Evolutionary conservation across 352 stramenopile genomes (phyloP).

Genomic region (Globisporangium viniferum): DNA sequence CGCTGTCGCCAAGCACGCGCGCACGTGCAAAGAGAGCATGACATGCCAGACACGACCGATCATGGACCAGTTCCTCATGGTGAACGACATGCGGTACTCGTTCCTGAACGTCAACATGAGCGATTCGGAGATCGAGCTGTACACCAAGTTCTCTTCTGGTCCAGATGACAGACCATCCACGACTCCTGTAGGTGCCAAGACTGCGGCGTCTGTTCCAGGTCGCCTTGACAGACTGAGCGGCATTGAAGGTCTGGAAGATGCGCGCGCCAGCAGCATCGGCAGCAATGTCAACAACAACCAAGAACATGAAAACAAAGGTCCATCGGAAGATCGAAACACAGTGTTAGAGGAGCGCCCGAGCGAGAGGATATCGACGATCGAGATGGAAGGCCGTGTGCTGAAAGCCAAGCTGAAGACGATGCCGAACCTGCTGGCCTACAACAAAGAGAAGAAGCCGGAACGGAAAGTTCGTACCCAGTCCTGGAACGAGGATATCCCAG

Average conservation of each 20-base stretch:
- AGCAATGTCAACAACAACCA: slow-evolving; percentile 17
- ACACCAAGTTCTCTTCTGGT: slow-evolving; percentile 31
- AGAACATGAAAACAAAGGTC: slow-evolving; percentile 12
- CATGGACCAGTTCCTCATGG: slow-evolving; percentile 88
- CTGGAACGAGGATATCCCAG: slow-evolving; percentile 45
- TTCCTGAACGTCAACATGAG: slow-evolving; percentile 85
- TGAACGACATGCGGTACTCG: slow-evolving; percentile 88
- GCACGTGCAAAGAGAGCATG: slow-evolving; percentile 65
- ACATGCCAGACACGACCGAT: slow-evolving; percentile 69
- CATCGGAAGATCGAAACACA: slow-evolving; percentile 16
- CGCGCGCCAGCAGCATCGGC: slow-evolving; percentile 20
- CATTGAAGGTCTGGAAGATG: slow-evolving; percentile 33
- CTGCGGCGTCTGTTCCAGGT: slow-evolving; percentile 27
- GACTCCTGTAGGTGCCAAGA: slow-evolving; percentile 22
- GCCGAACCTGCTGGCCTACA: slow-evolving; percentile 55
- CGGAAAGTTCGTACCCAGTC: slow-evolving; percentile 38
- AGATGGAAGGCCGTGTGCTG: slow-evolving; percentile 34
- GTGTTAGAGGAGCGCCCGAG: slow-evolving; percentile 2
- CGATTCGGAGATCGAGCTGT: slow-evolving; percentile 42
- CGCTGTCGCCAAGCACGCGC: slow-evolving; percentile 69
- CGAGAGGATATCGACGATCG: slow-evolving; percentile 11
- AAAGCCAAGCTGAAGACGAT: slow-evolving; percentile 39
- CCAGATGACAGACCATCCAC: slow-evolving; percentile 25
- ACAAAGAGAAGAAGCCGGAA: slow-evolving; percentile 30
- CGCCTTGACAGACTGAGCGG: slow-evolving; percentile 35